Base-by-base conservation (phyloP, 202 grass and related monocot genomes). In the Schoenoplectus tabernaemontani region DNA sequence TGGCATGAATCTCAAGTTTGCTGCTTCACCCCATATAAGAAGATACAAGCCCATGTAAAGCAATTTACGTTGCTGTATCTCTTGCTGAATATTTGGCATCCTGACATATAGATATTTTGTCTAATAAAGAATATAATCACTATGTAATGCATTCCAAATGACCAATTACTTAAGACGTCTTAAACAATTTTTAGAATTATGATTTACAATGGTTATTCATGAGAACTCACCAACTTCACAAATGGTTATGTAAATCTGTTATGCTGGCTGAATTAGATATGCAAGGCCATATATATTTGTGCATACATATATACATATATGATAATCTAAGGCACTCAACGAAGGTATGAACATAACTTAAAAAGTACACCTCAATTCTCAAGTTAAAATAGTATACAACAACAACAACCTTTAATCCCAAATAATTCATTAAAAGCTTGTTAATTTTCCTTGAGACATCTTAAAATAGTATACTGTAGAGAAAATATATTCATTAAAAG, bases 11-110 rank as follows among this genome's bases (percentile, higher is more conserved):
- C 95, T 81, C 91, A 97, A 86, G 81, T 97, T 97, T 48, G 95
- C 91, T 81, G 95, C 95, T 84, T 97, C 95, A 4, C 95, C 95
- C 95, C 95, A 97, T 84, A 97, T 97, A 85, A 97, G 95, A 88
- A 97, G 89, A 85, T 97, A 97, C 73, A 97, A 78, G 37, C 95
- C 89, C 86, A 97, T 97, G 74, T 97, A 97, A 37, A 97, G 83
- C 67, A 97, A 59, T 87, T 94, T 97, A 17, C 95, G 84, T 73
- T 97, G 95, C 82, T 97, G 91, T 87, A 90, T 70, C 76, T 97
- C 95, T 84, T 94, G 89, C 82, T 97, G 95, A 86, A 97, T 90
- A 82, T 79, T 87, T 84, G 95, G 91, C 66, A 97, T 61, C 95
- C 95, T 97, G 81, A 89, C 37, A 81, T 41, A 80, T 44, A 24